These are phyloP conservation scores for Yamadazyma endophytica DNA, from an alignment of 805 yeast species.

Conservation along the genomic window DNA sequence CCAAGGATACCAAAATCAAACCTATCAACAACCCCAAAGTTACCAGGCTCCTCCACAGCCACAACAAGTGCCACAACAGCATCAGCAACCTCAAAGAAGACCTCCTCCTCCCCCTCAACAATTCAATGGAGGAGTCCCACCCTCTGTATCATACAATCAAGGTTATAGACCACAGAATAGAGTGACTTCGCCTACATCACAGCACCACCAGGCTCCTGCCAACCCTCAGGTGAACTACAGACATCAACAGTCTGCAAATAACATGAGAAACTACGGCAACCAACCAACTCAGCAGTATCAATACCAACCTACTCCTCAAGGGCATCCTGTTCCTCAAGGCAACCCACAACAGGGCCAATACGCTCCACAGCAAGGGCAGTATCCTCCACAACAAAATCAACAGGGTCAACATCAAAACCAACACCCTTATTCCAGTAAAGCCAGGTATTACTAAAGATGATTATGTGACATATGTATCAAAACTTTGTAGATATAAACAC, in stretches of 20 bases:
- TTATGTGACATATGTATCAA: slow-evolving; percentile 7
- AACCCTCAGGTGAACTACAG: no score
- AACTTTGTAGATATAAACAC: slow-evolving; percentile 1
- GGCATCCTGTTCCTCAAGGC: slow-evolving; percentile 2
- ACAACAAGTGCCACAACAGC: slow-evolving; percentile 16
- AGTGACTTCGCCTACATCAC: no score
- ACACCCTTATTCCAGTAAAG: slow-evolving; percentile 8
- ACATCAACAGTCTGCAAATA: slow-evolving; percentile 1
- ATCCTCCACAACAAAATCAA: slow-evolving; percentile 12
- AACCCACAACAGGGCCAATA: slow-evolving; percentile 7
- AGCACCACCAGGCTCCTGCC: no score
- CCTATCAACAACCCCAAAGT: slow-evolving; percentile 2
- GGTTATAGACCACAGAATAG: neutral
- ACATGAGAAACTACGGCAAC: slow-evolving; percentile 10
- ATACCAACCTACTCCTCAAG: slow-evolving; percentile 4
- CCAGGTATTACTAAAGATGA: slow-evolving; percentile 3
- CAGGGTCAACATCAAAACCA: slow-evolving; percentile 12
- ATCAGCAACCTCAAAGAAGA: slow-evolving; percentile 14
- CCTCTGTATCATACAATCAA: slow-evolving; percentile 2
- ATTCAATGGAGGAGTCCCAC: slow-evolving; percentile 1
- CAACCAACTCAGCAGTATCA: slow-evolving; percentile 13
- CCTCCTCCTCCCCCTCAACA: slow-evolving; percentile 3
- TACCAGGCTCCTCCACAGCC: slow-evolving; percentile 12
- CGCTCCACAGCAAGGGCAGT: slow-evolving; percentile 11
- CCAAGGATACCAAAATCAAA: slow-evolving; percentile 1